Evolutionary conservation across 192 early-diverging fungal genomes (phyloP).

Genomic region (Dissophora ornata): DNA sequence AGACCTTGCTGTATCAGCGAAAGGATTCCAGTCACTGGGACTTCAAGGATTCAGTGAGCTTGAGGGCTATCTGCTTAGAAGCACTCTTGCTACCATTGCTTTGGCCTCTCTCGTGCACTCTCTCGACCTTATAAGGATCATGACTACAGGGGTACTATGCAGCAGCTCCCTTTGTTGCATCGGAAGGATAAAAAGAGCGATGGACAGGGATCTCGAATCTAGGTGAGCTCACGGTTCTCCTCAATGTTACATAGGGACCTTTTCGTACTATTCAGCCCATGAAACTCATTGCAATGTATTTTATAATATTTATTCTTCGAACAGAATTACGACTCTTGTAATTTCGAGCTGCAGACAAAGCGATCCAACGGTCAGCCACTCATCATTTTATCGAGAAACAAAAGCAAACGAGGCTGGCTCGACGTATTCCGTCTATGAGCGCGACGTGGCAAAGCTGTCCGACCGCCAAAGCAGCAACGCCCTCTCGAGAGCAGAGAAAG

Average conservation of each 20-base stretch:
- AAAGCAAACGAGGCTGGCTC: not conserved
- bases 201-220: conserved; percentile 28
- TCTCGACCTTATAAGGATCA: conserved; percentile 9
- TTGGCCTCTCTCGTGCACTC: conserved; percentile 4
- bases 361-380: not conserved
- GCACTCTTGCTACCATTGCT: conserved; percentile 5
- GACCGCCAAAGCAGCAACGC: not conserved
- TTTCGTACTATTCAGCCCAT: not conserved
- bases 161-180: conserved; percentile 21
- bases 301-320: not conserved
- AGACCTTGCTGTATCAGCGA: conserved; percentile 1
- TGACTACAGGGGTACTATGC: conserved; percentile 3
- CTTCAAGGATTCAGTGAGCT: not conserved
- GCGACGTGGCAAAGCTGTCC: not conserved
- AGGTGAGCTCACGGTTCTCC: conserved; percentile 2
- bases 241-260: not conserved
- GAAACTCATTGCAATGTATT: not conserved
- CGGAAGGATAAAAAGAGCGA: conserved; percentile 13
- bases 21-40: conserved; percentile 10
- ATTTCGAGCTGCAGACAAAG: not conserved
- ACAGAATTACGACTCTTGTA: conserved; percentile 17
- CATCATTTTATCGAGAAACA: not conserved
- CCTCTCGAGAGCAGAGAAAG: too few species aligned
- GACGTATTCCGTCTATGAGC: not conserved
- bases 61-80: not conserved